Evolutionary conservation across 1,284 basidiomycete genomes (phyloP), one percentile per base, ranked within the genome.

Genomic region (Mycocalia duriaeana): DNA sequence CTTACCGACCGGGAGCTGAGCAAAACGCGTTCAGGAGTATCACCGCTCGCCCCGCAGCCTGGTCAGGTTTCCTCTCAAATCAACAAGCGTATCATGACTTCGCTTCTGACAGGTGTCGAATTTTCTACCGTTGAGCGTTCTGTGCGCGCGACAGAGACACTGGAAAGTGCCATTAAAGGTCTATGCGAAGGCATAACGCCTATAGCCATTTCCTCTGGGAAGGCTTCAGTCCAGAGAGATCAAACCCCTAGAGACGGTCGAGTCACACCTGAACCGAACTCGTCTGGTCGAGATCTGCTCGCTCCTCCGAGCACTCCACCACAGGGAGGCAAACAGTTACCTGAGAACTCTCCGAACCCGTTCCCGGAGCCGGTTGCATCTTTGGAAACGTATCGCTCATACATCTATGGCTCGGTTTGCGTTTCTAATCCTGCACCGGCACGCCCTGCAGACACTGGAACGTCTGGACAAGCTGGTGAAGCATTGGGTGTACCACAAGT

Each of bases 71-170:
- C 82, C 4, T 67, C 69, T 25, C 76, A 79, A 50, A 71, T 91
- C 50, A 75, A 82, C 55, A 79, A 82, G 56, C 82, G 90, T 14
- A 70, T 94, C 14, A 65, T 87, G 55, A 72, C 74, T 20, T 77
- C 81, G 38, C 67, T 94, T 51, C 75, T 82, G 63, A 88, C 73
- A 25, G 77, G 84, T 41, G 79, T 87, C 54, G 91, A 93, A 60
- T 94, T 93, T 64, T 82, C 82, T 25, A 83, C 77, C 2, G 62
- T 66, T 5, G 82, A 82, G 45, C 75, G 80, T 45, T 77, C 85
- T 7, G 63, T 79, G 44, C 77, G 80, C 51, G 85, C 81, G 6
- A 91, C 89, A 13, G 79, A 79, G 55, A 75, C 80, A 26, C 70
- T 93, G 53, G 81, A 89, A 60, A 72, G 72, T 20, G 70, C 81